Conservation (phyloP, 2,329 filamentous ascomycete genomes). For the Monilinia vaccinii-corymbosi region DNA sequence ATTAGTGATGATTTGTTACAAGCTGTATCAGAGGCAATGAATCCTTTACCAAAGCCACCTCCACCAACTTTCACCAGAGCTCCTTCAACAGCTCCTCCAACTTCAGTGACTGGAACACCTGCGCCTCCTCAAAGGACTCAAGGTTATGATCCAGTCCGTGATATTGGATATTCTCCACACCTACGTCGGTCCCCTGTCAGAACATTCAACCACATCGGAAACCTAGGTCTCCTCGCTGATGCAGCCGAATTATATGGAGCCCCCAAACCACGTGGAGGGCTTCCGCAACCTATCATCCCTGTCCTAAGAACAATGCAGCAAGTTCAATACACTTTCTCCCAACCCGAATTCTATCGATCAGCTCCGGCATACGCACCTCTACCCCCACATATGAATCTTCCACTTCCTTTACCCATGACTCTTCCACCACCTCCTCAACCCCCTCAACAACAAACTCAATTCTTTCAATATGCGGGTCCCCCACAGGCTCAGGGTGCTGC, state of each 20-base stretch:
- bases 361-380: background rate
- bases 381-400: slow-evolving; percentile 1
- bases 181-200: slow-evolving; percentile 1
- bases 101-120: slow-evolving; percentile 9
- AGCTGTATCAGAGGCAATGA: background rate
- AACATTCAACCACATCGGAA: background rate
- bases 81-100: slow-evolving; percentile 1
- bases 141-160: slow-evolving; percentile 22
- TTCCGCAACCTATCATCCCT: background rate
- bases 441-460: background rate
- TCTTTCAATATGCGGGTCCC: slow-evolving; percentile 2
- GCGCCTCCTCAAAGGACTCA: slow-evolving; percentile 8
- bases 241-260: background rate
- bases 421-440: slow-evolving; percentile 1
- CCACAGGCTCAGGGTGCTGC: background rate
- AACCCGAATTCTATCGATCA: background rate
- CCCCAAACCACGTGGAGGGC: background rate
- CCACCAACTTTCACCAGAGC: slow-evolving; percentile 3
- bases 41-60: background rate
- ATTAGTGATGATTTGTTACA: background rate
- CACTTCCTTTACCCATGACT: background rate
- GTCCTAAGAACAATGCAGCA: background rate
- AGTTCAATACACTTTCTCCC: background rate
- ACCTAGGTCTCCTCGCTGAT: slow-evolving; percentile 3
- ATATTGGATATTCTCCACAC: slow-evolving; percentile 11